Percentiles rank a stretch among this genome's conserved stretches.
phyloP scores from a whole-genome alignment of 176 grass and related monocot genomes.

The Pharus latifolius region DNA sequence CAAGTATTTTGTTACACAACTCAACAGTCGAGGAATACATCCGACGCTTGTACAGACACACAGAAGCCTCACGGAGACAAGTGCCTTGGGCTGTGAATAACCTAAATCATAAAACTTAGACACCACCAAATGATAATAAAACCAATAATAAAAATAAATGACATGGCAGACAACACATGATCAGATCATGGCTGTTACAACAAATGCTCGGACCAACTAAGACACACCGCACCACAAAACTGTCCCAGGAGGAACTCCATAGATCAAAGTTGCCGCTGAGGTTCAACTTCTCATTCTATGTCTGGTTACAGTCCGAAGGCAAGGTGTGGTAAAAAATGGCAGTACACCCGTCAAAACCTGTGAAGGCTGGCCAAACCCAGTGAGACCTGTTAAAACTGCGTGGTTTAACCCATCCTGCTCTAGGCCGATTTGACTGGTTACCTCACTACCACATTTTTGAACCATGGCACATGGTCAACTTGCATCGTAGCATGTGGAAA shows the following conservation, averaged over 20 bases:
- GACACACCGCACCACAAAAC: constrained; percentile 2
- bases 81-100: not conserved
- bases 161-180: constrained; percentile 23
- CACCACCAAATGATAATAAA: not conserved
- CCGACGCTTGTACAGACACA: constrained; percentile 4
- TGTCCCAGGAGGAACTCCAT: not conserved
- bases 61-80: not conserved
- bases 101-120: constrained; percentile 22
- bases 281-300: constrained; percentile 16
- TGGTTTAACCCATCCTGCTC: not conserved
- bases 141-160: not conserved
- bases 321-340: not conserved
- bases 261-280: not conserved
- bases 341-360: not conserved
- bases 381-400: not conserved
- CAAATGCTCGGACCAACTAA: not conserved
- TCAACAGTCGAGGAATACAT: not conserved
- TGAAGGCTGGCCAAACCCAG: not conserved
- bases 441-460: not conserved
- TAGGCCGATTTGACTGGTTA: not conserved
- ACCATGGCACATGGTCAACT: constrained; percentile 24
- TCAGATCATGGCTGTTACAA: not conserved
- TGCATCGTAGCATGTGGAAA: constrained; percentile 33
- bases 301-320: not conserved
- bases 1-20: not conserved